phyloP scores from a whole-genome alignment of 177 flowering plant genomes.

The Tripterygium wilfordii region DNA sequence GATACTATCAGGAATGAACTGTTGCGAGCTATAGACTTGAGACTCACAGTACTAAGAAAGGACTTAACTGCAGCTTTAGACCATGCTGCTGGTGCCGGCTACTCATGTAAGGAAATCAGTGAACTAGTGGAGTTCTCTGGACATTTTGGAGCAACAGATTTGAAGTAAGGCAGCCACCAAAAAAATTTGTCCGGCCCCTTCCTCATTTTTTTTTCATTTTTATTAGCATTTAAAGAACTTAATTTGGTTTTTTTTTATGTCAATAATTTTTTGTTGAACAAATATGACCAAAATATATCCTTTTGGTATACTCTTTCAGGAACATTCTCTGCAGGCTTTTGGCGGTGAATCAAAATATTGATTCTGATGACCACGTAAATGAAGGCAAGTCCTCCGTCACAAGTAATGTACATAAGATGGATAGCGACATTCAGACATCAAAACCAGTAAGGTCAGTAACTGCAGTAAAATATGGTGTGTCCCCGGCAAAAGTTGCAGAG shows the following conservation, averaged over 20 bases:
- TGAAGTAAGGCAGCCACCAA: constrained; percentile 42
- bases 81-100: constrained; percentile 37
- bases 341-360: constrained; percentile 25
- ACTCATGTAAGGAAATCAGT: constrained; percentile 40
- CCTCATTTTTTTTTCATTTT: too few relatives aligned
- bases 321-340: constrained; percentile 37
- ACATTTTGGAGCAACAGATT: constrained; percentile 50
- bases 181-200: not conserved
- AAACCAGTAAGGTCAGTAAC: constrained; percentile 20
- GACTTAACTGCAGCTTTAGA: constrained; percentile 50
- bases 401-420: constrained; percentile 12
- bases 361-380: constrained; percentile 18
- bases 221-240: too few relatives aligned
- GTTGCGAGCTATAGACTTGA: constrained; percentile 76
- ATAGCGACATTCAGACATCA: constrained; percentile 14
- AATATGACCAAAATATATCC: not conserved
- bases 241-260: too few relatives aligned
- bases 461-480: constrained; percentile 52
- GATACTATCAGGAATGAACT: constrained; percentile 64
- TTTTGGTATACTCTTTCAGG: constrained; percentile 28
- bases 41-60: constrained; percentile 46
- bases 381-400: constrained; percentile 16
- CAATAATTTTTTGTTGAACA: too few relatives aligned
- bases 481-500: constrained; percentile 77
- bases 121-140: constrained; percentile 43